phyloP scores from a whole-genome alignment of 176 grass and related monocot species.

The Hordeum vulgare region DNA sequence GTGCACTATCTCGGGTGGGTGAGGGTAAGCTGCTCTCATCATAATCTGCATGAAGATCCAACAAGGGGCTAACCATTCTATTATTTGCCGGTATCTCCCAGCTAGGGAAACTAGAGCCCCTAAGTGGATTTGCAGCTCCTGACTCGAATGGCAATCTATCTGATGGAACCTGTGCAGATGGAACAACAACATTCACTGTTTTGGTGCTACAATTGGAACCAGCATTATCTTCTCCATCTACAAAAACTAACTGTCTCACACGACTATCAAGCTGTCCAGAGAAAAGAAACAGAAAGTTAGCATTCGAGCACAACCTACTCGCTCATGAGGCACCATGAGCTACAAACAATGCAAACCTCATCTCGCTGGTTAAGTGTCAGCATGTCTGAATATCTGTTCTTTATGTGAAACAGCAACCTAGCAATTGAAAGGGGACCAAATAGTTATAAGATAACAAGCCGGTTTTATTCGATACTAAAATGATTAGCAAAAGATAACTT shows the following conservation, averaged over 20 bases:
- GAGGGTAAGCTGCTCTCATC: constrained; percentile 92
- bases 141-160: too few relatives aligned
- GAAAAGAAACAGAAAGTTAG: constrained; percentile 17
- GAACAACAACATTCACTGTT: background rate
- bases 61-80: too few relatives aligned
- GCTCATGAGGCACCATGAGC: background rate
- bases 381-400: constrained; percentile 75
- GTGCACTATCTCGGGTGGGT: constrained; percentile 55
- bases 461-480: background rate
- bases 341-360: constrained; percentile 54
- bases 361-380: constrained; percentile 49
- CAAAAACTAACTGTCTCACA: constrained; percentile 70
- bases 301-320: background rate
- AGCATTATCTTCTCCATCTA: constrained; percentile 36
- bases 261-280: constrained; percentile 65
- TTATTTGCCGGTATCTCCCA: too few relatives aligned
- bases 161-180: constrained; percentile 34
- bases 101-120: too few relatives aligned
- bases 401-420: constrained; percentile 82
- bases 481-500: constrained; percentile 13
- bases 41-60: constrained; percentile 96
- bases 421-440: constrained; percentile 19
- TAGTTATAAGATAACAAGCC: constrained; percentile 15
- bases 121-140: too few relatives aligned
- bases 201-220: background rate